phyloP scores from a whole-genome alignment of 169 alveolate species.

The Cryptosporidium viatorum region DNA sequence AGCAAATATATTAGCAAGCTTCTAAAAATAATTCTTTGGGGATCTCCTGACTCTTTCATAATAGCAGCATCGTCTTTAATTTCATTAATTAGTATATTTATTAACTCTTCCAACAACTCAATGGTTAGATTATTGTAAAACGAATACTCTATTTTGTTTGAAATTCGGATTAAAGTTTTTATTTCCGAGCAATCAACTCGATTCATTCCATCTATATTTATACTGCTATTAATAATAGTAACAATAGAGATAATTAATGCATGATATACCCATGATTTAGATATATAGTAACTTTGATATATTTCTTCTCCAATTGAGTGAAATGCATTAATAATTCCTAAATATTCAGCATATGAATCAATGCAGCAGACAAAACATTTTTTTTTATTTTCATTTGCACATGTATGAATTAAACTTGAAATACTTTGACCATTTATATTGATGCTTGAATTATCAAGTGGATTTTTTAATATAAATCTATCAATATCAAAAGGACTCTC shows the following conservation, averaged over 20 bases:
- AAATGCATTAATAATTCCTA: constrained; percentile 45
- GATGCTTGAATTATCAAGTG: not conserved
- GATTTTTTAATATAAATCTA: constrained; percentile 3
- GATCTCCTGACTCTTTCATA: constrained; percentile 39
- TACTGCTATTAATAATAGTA: constrained; percentile 2
- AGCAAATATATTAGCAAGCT: constrained; percentile 41
- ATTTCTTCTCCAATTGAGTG: not conserved
- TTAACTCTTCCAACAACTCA: constrained; percentile 1
- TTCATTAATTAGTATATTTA: constrained; percentile 29
- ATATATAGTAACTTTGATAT: not conserved
- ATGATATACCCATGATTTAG: constrained; percentile 59
- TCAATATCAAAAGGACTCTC: constrained; percentile 46
- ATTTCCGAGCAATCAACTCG: constrained; percentile 11
- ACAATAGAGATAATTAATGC: constrained; percentile 17
- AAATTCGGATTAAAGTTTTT: constrained; percentile 7
- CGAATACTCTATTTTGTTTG: not conserved
- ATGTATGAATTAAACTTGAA: constrained; percentile 39
- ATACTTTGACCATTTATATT: not conserved
- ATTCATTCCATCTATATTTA: constrained; percentile 17
- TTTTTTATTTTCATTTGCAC: constrained; percentile 3
- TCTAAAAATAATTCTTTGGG: constrained; percentile 47
- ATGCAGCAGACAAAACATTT: constrained; percentile 46
- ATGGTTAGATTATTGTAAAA: not conserved
- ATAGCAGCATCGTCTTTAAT: constrained; percentile 28
- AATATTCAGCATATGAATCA: constrained; percentile 60